phyloP scores from a whole-genome alignment of 495 filamentous ascomycete species.

The Penicillium taxi region DNA sequence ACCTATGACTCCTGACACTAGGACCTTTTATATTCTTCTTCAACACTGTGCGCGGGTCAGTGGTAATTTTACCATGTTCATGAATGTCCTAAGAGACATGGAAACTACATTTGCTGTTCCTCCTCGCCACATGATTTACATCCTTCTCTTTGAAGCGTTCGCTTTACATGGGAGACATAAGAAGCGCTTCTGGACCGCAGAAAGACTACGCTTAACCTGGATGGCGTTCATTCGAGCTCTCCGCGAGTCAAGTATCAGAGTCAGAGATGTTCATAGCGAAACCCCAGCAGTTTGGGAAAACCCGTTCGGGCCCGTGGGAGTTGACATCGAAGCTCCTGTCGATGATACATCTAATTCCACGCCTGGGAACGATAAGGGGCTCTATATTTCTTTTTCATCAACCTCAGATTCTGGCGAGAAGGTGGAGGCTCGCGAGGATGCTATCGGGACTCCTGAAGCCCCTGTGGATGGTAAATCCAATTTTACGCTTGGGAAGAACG shows the following conservation, averaged over 20 bases:
- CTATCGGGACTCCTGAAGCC: neutral
- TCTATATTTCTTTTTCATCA: no score
- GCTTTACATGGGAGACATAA: constrained; percentile 35
- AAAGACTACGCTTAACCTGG: constrained; percentile 43
- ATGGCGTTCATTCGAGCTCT: constrained; percentile 41
- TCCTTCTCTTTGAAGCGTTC: constrained; percentile 66
- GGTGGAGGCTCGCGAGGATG: neutral
- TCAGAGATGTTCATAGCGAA: constrained; percentile 18
- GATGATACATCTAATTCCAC: no score
- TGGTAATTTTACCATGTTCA: constrained; percentile 31
- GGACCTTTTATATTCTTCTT: constrained; percentile 40
- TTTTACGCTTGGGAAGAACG: no score
- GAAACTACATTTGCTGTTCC: constrained; percentile 30
- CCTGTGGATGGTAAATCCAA: no score
- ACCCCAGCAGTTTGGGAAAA: constrained; percentile 31
- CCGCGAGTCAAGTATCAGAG: constrained; percentile 48
- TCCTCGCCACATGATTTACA: constrained; percentile 34
- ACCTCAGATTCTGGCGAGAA: no score
- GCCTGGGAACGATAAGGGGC: no score
- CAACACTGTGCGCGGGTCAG: constrained; percentile 28
- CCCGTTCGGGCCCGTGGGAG: constrained; percentile 16
- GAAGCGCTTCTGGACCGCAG: constrained; percentile 50
- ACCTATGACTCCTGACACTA: constrained; percentile 34
- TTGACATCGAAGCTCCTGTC: constrained; percentile 4
- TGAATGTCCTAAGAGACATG: constrained; percentile 34